phyloP scores from a whole-genome alignment of 345 rosid genomes.

The Clausena lansium region DNA sequence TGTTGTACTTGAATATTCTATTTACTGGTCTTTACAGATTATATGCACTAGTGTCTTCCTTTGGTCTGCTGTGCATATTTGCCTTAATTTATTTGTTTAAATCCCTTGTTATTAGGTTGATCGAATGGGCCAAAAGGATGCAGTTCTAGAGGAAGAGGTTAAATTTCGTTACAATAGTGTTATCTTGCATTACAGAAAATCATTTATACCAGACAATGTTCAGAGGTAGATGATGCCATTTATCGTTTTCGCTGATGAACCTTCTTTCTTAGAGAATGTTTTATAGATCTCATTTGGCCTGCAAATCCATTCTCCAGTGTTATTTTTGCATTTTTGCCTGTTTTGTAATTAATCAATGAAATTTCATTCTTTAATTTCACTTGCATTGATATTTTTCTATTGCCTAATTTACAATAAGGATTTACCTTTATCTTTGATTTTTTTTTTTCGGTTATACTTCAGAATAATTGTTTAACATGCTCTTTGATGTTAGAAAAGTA shows the following conservation, averaged over 20 bases:
- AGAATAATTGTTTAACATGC: neutral
- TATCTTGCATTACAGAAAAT: constrained; percentile 85
- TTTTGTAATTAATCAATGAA: neutral
- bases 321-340: constrained; percentile 1
- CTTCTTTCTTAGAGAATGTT: neutral
- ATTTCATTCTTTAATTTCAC: neutral
- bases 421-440: neutral
- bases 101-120: constrained; percentile 60
- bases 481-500: neutral
- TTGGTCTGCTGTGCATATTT: neutral
- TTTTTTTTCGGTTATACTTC: neutral
- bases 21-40: neutral
- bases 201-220: constrained; percentile 86
- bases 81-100: constrained; percentile 15
- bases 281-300: neutral
- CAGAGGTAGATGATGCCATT: constrained; percentile 56
- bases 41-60: neutral
- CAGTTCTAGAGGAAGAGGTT: constrained; percentile 80
- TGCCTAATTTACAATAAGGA: neutral
- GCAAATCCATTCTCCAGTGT: neutral
- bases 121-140: constrained; percentile 69
- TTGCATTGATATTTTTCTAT: neutral
- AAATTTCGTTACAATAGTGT: constrained; percentile 73
- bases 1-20: neutral
- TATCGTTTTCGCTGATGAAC: neutral